Evolutionary conservation across 345 rosid species (phyloP).

Genomic region (Pistacia vera): DNA sequence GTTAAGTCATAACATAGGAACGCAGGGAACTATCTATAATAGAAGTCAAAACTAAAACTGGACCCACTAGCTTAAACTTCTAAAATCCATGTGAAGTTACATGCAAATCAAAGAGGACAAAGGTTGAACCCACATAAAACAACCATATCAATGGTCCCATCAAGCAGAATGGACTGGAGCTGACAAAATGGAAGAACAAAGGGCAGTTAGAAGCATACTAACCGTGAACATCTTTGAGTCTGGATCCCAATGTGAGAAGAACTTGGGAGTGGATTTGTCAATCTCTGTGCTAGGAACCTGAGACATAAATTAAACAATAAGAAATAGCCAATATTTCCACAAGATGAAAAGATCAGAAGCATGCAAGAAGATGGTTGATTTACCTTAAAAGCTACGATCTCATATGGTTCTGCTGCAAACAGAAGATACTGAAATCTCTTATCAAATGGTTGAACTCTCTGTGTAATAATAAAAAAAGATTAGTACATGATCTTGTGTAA

Average conservation of each 20-base stretch:
- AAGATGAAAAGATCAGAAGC: conserved; percentile 8
- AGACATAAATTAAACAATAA: conserved; percentile 15
- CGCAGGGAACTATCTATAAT: not conserved
- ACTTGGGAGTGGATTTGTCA: conserved; percentile 96
- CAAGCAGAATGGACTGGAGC: not conserved
- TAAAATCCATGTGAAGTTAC: not conserved
- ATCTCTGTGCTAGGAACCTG: conserved; percentile 99
- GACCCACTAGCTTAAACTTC: not conserved
- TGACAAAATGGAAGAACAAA: not conserved
- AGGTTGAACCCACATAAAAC: conserved; percentile 4
- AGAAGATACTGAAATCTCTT: conserved; percentile 91
- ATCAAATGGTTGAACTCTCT: conserved; percentile 86
- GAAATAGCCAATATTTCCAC: not conserved
- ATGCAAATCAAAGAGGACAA: not conserved
- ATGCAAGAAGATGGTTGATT: not conserved
- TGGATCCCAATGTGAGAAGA: conserved; percentile 98
- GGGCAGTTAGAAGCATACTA: conserved; percentile 26
- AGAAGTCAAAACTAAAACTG: not conserved
- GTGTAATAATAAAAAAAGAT: conserved; percentile 15
- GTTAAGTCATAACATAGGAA: not conserved
- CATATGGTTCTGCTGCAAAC: conserved; percentile 97
- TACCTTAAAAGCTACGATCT: conserved; percentile 96
- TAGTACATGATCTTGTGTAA: not conserved
- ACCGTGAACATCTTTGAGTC: conserved; percentile 99
- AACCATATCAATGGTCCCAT: not conserved